Conservation (phyloP, 306 rosid genomes). For the Sechiopsis laciniata region DNA sequence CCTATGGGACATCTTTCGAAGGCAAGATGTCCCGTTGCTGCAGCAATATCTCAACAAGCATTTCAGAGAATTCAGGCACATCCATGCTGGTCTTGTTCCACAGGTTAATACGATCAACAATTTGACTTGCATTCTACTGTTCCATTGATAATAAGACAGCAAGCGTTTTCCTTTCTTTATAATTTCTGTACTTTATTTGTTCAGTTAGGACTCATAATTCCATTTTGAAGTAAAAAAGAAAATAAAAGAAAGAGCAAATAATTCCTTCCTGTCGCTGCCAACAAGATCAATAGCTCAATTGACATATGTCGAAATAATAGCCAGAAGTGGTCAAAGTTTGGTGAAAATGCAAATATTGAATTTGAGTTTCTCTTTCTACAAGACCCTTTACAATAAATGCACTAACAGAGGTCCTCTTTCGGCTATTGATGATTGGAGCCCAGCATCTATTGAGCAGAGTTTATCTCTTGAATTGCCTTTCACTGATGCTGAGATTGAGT, state of each 20-base stretch:
- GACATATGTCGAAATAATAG: too few species aligned
- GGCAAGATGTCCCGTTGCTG: slow-evolving; percentile 79
- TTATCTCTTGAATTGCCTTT: too few species aligned
- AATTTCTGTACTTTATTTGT: neutral
- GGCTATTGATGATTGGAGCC: too few species aligned
- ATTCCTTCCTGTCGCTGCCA: neutral
- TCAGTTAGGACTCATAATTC: neutral
- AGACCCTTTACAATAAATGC: too few species aligned
- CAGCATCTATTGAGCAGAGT: too few species aligned
- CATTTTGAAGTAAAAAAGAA: neutral
- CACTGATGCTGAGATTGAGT: too few species aligned
- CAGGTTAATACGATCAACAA: slow-evolving; percentile 43
- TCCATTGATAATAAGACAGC: neutral
- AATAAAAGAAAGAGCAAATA: neutral
- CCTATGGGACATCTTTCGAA: slow-evolving; percentile 83
- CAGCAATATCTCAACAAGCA: slow-evolving; percentile 65
- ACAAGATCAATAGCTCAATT: too few species aligned
- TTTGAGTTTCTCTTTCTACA: too few species aligned
- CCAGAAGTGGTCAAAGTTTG: too few species aligned
- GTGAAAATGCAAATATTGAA: too few species aligned
- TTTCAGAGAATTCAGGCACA: slow-evolving; percentile 69
- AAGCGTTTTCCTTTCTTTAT: too few species aligned
- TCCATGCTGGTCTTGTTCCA: slow-evolving; percentile 42
- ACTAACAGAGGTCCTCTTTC: too few species aligned
- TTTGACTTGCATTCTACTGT: slow-evolving; percentile 9